Base-by-base conservation (phyloP, 2,329 filamentous ascomycete genomes). In the Apiospora marii region DNA sequence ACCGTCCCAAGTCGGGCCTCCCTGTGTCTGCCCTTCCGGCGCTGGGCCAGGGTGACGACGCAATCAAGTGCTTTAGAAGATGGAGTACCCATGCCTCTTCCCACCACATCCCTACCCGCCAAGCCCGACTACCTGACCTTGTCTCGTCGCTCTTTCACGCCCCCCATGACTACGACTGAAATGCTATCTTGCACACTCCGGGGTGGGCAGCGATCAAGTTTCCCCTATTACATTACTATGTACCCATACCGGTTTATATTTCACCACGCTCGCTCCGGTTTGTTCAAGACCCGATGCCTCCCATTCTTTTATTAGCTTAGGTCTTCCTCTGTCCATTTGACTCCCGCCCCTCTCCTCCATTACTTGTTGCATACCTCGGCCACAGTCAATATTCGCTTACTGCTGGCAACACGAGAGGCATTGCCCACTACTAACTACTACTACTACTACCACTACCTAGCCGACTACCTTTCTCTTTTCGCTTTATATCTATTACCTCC, bases 131-230 rank as follows among this genome's bases (percentile, higher is more conserved):
- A 41, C 58, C 41, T 41, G 53, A 41, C 58, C 58, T 64, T 64
- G 58, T 64, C 58, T 64, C 34, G 58, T 64, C 34, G 34, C 58
- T 64, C 58, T 13, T 41, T n/a, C 58, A 64, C 34, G 58, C 58
- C 58, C 53, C 53, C 58, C 58, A 64, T 64, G 58, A 41, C 58
- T 64, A 41, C 34, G 58, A n/a, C 34, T 64, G 58, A 64, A 64
- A 64, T 64, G 58, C 58, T 64, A 64, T 64, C 58, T 64, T 64
- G 19, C 34, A 41, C 58, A n/a, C 58, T 64, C 34, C 34, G 58
- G 58, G 58, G 58, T 64, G 30, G 58, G 10, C 58, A 41, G 58
- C 58, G 58, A 64, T 64, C 58, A 41, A 41, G 30, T 64, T 64
- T 64, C 58, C 58, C 58, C 58, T 64, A 64, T 64, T 41, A n/a